phyloP scores from a whole-genome alignment of 371 early-diverging fungal species.

The Fennellomyces sp. region DNA sequence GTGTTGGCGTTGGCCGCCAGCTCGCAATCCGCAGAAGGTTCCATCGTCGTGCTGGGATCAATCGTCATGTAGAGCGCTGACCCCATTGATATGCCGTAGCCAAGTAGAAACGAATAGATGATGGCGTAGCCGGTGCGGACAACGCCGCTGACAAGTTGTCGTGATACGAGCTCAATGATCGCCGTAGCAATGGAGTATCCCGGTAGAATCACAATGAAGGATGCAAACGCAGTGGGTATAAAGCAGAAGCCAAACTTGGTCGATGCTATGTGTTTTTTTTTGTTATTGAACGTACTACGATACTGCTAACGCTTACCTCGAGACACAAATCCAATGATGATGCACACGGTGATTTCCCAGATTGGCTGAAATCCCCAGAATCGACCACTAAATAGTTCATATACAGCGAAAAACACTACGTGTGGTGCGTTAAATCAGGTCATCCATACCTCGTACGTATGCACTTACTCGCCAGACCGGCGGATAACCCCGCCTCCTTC shows the following conservation, averaged over 20 bases:
- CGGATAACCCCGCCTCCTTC: conserved; percentile 45
- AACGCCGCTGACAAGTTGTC: conserved; percentile 85
- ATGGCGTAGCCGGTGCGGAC: conserved; percentile 84
- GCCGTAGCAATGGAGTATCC: conserved; percentile 76
- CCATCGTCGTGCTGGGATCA: conserved; percentile 20
- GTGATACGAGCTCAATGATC: conserved; percentile 81
- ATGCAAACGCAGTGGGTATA: conserved; percentile 49
- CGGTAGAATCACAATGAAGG: conserved; percentile 68
- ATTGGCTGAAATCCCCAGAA: conserved; percentile 51
- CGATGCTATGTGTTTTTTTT: conserved; percentile 6
- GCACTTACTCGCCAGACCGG: conserved; percentile 47
- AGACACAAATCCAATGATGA: conserved; percentile 70
- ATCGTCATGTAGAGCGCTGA: conserved; percentile 47
- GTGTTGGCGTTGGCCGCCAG: conserved; percentile 25
- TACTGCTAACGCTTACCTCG: conserved; percentile 41
- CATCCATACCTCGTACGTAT: background rate
- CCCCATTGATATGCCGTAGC: conserved; percentile 82
- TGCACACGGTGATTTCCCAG: conserved; percentile 73
- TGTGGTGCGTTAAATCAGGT: background rate
- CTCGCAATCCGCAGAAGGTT: conserved; percentile 17
- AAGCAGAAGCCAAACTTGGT: conserved; percentile 42
- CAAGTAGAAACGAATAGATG: conserved; percentile 75
- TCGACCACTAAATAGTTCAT: conserved; percentile 42
- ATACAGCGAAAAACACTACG: conserved; percentile 43
- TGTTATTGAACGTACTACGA: too few species aligned